Conservation (phyloP, 2,329 filamentous ascomycete genomes). For the Botrytis fabae region DNA sequence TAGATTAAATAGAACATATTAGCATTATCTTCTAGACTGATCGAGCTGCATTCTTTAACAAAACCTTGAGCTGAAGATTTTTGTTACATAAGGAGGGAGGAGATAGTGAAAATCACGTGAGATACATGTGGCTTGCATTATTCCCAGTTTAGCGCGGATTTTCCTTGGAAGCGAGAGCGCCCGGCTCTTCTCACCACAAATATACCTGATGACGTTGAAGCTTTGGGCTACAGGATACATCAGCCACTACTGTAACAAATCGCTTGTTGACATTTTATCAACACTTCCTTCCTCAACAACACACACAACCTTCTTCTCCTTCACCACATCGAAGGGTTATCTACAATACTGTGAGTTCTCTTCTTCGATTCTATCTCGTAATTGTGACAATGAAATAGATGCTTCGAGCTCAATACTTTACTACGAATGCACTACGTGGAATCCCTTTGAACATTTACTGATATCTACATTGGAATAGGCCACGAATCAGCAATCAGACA, state of each 20-base stretch:
- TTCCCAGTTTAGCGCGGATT: constrained; percentile 20
- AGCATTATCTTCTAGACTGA: background rate
- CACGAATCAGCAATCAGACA: constrained; percentile 28
- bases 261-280: constrained; percentile 18
- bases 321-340: background rate
- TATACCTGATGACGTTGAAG: constrained; percentile 29
- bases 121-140: background rate
- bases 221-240: constrained; percentile 22
- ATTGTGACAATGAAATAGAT: no score
- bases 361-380: background rate
- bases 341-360: constrained; percentile 14
- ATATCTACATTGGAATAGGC: constrained; percentile 27
- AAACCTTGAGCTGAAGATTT: background rate
- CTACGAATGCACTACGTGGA: background rate
- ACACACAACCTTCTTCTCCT: background rate
- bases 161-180: constrained; percentile 23
- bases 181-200: constrained; percentile 15
- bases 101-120: background rate
- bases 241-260: constrained; percentile 14
- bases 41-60: background rate
- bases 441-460: constrained; percentile 13
- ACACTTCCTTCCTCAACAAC: background rate
- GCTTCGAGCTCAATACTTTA: background rate
- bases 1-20: background rate
- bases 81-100: background rate